Evolutionary conservation across 169 alveolate species (phyloP).

Genomic region (Plasmodium cynomolgi): DNA sequence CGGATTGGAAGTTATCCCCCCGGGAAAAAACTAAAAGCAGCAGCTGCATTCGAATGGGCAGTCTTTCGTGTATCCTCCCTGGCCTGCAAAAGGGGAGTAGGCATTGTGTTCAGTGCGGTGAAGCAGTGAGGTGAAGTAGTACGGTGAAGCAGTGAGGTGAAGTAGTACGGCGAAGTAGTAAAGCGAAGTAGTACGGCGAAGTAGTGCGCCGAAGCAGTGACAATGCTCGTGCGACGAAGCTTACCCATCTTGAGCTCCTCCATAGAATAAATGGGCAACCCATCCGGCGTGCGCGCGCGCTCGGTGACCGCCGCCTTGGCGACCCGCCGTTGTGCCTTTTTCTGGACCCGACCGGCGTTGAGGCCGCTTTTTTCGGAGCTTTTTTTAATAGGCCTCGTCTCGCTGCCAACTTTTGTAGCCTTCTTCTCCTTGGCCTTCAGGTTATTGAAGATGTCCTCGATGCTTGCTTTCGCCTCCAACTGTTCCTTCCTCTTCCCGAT

Average conservation of each 20-base stretch:
- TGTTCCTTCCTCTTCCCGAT: slow-evolving; percentile 23
- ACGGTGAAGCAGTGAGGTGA: background rate
- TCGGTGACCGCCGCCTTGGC: background rate
- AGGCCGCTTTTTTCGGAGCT: slow-evolving; percentile 16
- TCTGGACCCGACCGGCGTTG: background rate
- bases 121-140: background rate
- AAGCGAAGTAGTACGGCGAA: background rate
- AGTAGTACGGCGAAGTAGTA: too few relatives aligned
- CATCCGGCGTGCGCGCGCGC: slow-evolving; percentile 79
- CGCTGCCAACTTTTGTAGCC: background rate
- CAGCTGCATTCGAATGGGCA: slow-evolving; percentile 86
- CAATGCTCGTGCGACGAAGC: background rate
- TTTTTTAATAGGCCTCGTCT: background rate
- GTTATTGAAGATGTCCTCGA: slow-evolving; percentile 52
- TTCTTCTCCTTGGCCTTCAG: slow-evolving; percentile 34
- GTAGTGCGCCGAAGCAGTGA: background rate
- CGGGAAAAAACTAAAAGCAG: slow-evolving; percentile 75
- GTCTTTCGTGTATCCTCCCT: slow-evolving; percentile 84
- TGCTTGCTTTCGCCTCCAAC: slow-evolving; percentile 37
- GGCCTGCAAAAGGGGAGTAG: slow-evolving; percentile 58
- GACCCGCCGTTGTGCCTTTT: background rate
- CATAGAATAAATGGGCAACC: slow-evolving; percentile 82
- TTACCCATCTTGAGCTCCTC: slow-evolving; percentile 86
- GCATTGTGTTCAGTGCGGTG: background rate
- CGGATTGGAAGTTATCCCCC: background rate